Percentiles rank a stretch among this genome's conserved stretches.
Evolutionary conservation across 495 filamentous ascomycete genomes (phyloP).

Genomic region (Annulohypoxylon maeteangense): DNA sequence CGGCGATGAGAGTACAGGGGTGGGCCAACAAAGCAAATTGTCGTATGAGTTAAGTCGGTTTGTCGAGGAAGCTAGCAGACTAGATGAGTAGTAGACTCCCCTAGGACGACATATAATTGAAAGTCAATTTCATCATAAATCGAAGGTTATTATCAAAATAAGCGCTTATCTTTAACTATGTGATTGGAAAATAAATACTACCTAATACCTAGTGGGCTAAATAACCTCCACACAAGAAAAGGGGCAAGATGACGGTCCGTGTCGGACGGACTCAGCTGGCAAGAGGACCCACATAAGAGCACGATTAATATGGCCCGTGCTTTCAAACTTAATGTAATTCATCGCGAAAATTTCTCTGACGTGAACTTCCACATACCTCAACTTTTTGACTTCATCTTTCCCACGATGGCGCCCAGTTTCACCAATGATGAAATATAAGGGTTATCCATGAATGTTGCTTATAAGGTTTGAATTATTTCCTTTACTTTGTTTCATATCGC

Average conservation of each 20-base stretch:
- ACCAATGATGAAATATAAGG: neutral
- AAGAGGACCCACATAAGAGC: constrained; percentile 4
- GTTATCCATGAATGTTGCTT: neutral
- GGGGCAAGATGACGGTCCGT: constrained; percentile 40
- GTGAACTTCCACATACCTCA: neutral
- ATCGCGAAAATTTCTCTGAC: constrained; percentile 10
- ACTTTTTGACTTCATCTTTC: neutral
- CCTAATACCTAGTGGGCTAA: too few species aligned
- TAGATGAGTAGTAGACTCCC: too few species aligned
- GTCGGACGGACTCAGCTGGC: constrained; percentile 43
- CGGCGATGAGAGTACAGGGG: too few species aligned
- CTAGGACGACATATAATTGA: too few species aligned
- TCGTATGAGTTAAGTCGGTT: too few species aligned
- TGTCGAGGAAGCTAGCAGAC: too few species aligned
- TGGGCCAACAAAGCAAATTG: too few species aligned
- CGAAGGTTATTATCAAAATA: too few species aligned
- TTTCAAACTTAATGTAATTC: neutral
- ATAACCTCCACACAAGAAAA: neutral
- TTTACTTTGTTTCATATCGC: constrained; percentile 37
- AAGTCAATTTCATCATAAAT: too few species aligned
- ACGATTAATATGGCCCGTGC: neutral
- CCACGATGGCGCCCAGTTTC: neutral
- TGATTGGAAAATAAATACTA: too few species aligned
- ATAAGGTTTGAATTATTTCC: constrained; percentile 32
- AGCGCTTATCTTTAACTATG: too few species aligned